These are phyloP conservation scores for Butyriboletus loyo DNA, from an alignment of 768 basidiomycete genomes.

Conservation along the genomic window DNA sequence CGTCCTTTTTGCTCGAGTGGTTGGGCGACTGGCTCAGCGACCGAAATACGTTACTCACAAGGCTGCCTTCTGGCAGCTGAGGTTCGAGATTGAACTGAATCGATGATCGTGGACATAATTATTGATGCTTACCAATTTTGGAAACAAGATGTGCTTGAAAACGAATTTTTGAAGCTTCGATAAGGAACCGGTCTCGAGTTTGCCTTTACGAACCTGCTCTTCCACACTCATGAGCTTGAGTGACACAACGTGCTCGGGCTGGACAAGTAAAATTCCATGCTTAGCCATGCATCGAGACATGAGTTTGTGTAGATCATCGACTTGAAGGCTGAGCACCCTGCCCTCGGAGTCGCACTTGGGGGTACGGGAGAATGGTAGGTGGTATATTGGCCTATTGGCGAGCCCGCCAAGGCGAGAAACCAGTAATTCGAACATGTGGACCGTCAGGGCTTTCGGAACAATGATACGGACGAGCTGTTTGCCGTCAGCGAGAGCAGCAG, in stretches of 20 bases:
- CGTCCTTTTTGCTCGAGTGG: too few relatives aligned
- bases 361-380: slow-evolving; percentile 45
- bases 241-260: slow-evolving; percentile 52
- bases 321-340: neutral
- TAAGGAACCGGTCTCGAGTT: slow-evolving; percentile 8
- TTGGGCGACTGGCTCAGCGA: neutral
- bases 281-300: slow-evolving; percentile 34
- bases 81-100: neutral
- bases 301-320: slow-evolving; percentile 27
- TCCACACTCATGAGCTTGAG: slow-evolving; percentile 44
- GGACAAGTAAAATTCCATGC: slow-evolving; percentile 41
- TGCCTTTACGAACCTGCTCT: slow-evolving; percentile 7
- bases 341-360: slow-evolving; percentile 9
- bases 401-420: slow-evolving; percentile 40
- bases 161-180: slow-evolving; percentile 2
- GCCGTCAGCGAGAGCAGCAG: slow-evolving; percentile 40
- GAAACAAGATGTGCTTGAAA: neutral
- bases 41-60: neutral
- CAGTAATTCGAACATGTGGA: slow-evolving; percentile 45
- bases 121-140: neutral
- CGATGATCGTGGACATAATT: neutral
- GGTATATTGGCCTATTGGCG: slow-evolving; percentile 42
- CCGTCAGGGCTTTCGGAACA: slow-evolving; percentile 39
- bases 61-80: neutral
- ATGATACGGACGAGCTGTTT: slow-evolving; percentile 42